Evolutionary conservation across 2,329 filamentous ascomycete species (phyloP).

Genomic region (Talaromyces funiculosus): DNA sequence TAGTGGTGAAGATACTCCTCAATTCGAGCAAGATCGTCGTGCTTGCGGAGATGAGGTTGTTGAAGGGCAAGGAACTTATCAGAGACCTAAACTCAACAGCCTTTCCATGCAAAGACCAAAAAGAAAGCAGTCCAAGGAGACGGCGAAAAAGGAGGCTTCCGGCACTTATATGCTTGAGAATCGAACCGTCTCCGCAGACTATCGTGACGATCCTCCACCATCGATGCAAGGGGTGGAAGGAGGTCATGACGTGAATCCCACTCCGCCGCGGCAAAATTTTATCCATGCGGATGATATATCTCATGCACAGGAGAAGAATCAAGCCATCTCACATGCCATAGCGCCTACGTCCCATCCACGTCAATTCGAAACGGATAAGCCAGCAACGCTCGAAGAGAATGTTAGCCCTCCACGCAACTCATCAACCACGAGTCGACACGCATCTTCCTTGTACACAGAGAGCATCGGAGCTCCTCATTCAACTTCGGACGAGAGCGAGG

Average conservation of each 20-base stretch:
- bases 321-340: not conserved
- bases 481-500: constrained; percentile 25
- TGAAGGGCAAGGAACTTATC: constrained; percentile 28
- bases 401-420: not conserved
- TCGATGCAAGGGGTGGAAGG: constrained; percentile 25
- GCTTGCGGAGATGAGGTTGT: constrained; percentile 21
- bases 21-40: not conserved
- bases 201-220: constrained; percentile 18
- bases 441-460: constrained; percentile 15
- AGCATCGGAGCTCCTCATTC: constrained; percentile 23
- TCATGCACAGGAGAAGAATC: constrained; percentile 1
- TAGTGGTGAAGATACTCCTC: not conserved
- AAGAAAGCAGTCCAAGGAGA: constrained; percentile 25
- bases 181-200: constrained; percentile 18
- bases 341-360: constrained; percentile 14
- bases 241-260: constrained; percentile 16
- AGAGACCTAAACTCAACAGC: constrained; percentile 24
- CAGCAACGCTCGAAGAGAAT: constrained; percentile 4
- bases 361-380: constrained; percentile 7
- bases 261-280: constrained; percentile 20
- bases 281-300: constrained; percentile 17
- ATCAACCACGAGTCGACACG: constrained; percentile 3
- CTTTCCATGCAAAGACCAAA: constrained; percentile 26
- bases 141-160: constrained; percentile 18
- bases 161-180: constrained; percentile 20